Evolutionary conservation across 257 asterid species (phyloP).

Genomic region (Solanum piurae): DNA sequence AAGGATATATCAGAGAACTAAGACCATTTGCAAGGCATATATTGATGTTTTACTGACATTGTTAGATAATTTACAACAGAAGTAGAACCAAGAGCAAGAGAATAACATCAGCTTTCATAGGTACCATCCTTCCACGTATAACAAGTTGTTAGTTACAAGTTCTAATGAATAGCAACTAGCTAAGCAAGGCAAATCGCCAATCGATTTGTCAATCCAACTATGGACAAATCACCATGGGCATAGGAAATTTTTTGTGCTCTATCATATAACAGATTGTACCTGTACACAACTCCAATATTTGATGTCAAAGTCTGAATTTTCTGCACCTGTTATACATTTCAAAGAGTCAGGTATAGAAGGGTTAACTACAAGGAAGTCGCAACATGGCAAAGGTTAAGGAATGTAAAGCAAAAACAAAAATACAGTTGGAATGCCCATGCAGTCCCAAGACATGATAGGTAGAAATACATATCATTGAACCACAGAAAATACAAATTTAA

Average conservation of each 20-base stretch:
- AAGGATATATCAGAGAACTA: not conserved
- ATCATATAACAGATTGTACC: conserved; percentile 29
- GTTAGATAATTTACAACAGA: not conserved
- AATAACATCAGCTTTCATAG: not conserved
- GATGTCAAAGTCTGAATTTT: conserved; percentile 94
- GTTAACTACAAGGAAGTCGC: not conserved
- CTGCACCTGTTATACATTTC: conserved; percentile 53
- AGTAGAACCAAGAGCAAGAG: not conserved
- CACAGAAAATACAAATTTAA: not conserved
- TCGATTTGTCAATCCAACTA: not conserved
- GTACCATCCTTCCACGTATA: not conserved
- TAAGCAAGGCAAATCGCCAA: not conserved
- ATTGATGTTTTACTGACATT: not conserved
- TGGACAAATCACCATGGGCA: not conserved
- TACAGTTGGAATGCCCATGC: not conserved
- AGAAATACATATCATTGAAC: not conserved
- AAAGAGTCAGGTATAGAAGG: not conserved
- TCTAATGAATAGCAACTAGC: not conserved
- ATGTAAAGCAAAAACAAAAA: not conserved
- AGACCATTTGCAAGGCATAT: not conserved
- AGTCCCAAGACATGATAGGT: not conserved
- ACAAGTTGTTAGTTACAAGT: not conserved
- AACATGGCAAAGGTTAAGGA: not conserved
- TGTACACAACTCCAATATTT: conserved; percentile 95
- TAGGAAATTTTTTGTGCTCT: not conserved